These are phyloP conservation scores for Tetrapisispora phaffii DNA, from an alignment of 805 yeast species.

Conservation along the genomic window DNA sequence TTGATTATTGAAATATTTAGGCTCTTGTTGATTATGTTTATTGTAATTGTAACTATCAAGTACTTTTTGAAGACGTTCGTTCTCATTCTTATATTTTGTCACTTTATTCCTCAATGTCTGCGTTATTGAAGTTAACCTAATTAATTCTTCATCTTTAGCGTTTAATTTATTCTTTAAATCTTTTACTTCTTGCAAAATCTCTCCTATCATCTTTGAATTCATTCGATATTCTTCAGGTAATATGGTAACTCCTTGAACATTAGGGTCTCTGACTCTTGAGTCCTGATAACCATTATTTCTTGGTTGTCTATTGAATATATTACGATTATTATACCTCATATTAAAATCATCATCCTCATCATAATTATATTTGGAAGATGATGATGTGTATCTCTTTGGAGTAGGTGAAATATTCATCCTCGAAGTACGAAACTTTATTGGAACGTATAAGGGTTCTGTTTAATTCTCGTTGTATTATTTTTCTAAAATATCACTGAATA, in stretches of 20 bases:
- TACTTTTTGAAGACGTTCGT: constrained; percentile 1
- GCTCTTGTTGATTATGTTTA: neutral
- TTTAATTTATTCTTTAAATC: constrained; percentile 27
- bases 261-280: neutral
- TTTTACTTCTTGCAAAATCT: constrained; percentile 31
- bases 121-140: constrained; percentile 26
- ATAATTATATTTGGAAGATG: neutral
- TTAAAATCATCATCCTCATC: neutral
- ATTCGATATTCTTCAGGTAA: constrained; percentile 30
- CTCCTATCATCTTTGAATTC: constrained; percentile 32
- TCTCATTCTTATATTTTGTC: constrained; percentile 23
- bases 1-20: neutral
- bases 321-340: neutral
- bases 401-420: constrained; percentile 26
- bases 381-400: constrained; percentile 20
- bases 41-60: neutral
- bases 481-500: too few relatives aligned
- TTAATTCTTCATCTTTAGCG: constrained; percentile 18
- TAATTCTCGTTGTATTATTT: too few relatives aligned
- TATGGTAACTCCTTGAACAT: constrained; percentile 11
- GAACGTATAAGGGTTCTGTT: too few relatives aligned
- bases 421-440: too few relatives aligned
- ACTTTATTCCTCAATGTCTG: constrained; percentile 29
- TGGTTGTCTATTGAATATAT: neutral
- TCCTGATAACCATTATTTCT: neutral